Evolutionary conservation across 2,329 filamentous ascomycete genomes (phyloP).

Genomic region (Hymenoscyphus occultus): DNA sequence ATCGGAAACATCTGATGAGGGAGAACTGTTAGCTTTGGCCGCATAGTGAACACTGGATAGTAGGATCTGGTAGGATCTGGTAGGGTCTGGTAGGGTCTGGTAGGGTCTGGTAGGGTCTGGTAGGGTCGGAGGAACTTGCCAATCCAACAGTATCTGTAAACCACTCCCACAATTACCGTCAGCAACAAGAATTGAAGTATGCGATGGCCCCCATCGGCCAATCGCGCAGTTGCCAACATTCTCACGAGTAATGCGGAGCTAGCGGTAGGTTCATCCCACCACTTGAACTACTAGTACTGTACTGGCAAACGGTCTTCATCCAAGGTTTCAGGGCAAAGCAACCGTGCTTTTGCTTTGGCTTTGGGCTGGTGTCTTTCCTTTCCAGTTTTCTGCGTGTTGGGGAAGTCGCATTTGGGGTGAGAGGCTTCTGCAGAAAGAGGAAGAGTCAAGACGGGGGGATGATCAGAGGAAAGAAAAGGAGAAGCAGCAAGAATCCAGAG

Average conservation of each 20-base stretch:
- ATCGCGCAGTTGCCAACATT: constrained; percentile 4
- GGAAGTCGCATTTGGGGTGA: neutral
- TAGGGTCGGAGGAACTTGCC: constrained; percentile 21
- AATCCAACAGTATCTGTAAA: constrained; percentile 35
- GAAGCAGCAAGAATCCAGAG: neutral
- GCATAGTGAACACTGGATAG: neutral
- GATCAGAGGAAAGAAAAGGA: neutral
- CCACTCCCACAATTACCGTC: constrained; percentile 25
- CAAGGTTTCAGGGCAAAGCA: neutral
- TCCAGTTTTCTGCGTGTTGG: neutral
- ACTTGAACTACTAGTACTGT: neutral
- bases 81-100: neutral
- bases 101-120: neutral
- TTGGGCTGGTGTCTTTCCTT: neutral
- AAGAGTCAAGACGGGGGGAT: neutral
- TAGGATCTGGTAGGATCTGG: neutral
- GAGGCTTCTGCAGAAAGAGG: neutral
- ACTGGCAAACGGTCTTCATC: neutral
- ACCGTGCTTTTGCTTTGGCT: neutral
- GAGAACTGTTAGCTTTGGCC: constrained; percentile 11
- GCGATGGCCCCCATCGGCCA: constrained; percentile 16
- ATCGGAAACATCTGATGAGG: constrained; percentile 38
- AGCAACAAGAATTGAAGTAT: constrained; percentile 25
- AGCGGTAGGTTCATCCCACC: neutral
- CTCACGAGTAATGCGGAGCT: neutral